Percentiles rank a stretch among this genome's conserved stretches.
These are phyloP conservation scores for Yarrowia divulgata DNA, from an alignment of 805 yeast genomes.

Conservation along the genomic window DNA sequence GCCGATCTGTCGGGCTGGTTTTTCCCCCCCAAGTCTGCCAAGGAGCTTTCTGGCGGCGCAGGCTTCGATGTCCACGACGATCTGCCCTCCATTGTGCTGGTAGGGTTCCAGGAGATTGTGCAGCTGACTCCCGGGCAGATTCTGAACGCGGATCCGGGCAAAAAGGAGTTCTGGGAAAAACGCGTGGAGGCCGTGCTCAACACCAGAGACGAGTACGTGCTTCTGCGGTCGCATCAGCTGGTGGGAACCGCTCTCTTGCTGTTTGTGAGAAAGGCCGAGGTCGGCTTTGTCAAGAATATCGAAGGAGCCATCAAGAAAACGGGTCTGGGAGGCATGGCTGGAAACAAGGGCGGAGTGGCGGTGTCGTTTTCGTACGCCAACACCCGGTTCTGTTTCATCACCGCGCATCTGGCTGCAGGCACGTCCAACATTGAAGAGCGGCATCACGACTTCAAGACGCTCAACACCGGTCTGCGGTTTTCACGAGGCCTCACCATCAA, in stretches of 20 bases:
- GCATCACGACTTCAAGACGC: slow-evolving; percentile 79
- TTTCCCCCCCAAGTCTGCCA: slow-evolving; percentile 61
- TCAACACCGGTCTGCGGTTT: slow-evolving; percentile 77
- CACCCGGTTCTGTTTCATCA: slow-evolving; percentile 81
- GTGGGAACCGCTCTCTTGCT: slow-evolving; percentile 86
- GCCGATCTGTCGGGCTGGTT: slow-evolving; percentile 79
- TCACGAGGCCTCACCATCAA: slow-evolving; percentile 75
- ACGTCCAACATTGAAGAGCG: slow-evolving; percentile 80
- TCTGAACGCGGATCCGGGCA: slow-evolving; percentile 80
- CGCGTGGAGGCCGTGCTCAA: slow-evolving; percentile 70
- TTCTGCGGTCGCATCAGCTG: slow-evolving; percentile 83
- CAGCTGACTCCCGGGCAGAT: slow-evolving; percentile 93
- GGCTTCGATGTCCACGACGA: slow-evolving; percentile 40
- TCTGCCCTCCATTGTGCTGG: slow-evolving; percentile 76
- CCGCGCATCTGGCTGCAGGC: slow-evolving; percentile 96
- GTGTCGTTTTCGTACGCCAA: slow-evolving; percentile 83
- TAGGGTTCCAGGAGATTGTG: slow-evolving; percentile 93
- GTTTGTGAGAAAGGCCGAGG: slow-evolving; percentile 68
- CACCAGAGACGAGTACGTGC: slow-evolving; percentile 61
- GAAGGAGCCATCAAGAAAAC: slow-evolving; percentile 96
- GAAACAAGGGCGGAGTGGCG: slow-evolving; percentile 96
- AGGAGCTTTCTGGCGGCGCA: slow-evolving; percentile 34
- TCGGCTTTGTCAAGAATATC: slow-evolving; percentile 73
- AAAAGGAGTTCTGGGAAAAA: slow-evolving; percentile 79
- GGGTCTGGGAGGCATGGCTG: slow-evolving; percentile 96